Percentiles rank a stretch among this genome's conserved stretches.
Conservation (phyloP, 306 rosid genomes). For the Benincasa hispida region DNA sequence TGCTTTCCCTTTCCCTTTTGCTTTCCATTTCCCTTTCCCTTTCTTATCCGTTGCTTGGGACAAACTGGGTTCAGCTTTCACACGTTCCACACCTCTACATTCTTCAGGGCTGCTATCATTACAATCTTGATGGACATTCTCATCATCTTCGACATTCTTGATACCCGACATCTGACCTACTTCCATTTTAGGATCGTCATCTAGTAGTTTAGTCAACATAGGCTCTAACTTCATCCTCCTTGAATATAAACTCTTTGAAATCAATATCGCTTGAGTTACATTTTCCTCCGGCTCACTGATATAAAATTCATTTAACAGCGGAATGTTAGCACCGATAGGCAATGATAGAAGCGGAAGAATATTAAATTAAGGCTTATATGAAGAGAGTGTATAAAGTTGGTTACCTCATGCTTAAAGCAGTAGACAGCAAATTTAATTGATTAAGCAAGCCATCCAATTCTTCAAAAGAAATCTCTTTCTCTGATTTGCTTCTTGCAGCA, state of each 20-base stretch:
- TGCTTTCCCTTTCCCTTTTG: neutral
- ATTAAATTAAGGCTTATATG: neutral
- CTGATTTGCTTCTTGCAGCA: neutral
- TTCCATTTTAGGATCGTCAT: neutral
- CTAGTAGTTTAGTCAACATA: neutral
- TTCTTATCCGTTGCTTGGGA: neutral
- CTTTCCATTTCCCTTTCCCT: neutral
- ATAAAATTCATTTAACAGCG: neutral
- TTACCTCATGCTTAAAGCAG: constrained; percentile 1
- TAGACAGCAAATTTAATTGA: neutral
- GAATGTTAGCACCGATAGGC: neutral
- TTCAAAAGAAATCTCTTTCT: neutral
- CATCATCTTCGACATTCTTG: neutral
- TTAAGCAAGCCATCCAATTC: neutral
- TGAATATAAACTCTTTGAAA: constrained; percentile 7
- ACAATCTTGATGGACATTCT: neutral
- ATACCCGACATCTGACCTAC: neutral
- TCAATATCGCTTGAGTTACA: neutral
- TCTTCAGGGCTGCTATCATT: neutral
- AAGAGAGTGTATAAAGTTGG: neutral
- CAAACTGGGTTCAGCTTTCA: neutral
- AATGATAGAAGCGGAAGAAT: neutral
- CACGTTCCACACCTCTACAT: neutral
- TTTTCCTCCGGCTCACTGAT: neutral
- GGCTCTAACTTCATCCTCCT: constrained; percentile 5